A percentile compares a stretch with the other conserved stretches of the same genome.
phyloP scores from a whole-genome alignment of 768 basidiomycete species.

The Mycena latifolia region DNA sequence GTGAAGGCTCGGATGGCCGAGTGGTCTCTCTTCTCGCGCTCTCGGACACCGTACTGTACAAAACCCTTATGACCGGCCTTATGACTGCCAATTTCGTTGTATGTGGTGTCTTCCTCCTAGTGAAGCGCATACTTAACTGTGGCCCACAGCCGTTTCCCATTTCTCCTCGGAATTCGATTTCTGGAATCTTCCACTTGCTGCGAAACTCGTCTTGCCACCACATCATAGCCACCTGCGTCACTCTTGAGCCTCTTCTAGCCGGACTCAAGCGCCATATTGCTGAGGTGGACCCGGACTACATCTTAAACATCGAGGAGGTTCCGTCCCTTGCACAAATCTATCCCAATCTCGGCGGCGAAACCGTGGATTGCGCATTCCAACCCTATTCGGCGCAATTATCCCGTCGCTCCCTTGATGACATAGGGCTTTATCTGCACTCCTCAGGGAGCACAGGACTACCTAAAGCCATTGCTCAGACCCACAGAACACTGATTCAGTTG shows the following conservation, averaged over 20 bases:
- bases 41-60: constrained; percentile 44
- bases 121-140: not conserved
- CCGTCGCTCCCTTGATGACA: not conserved
- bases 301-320: constrained; percentile 10
- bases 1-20: constrained; percentile 36
- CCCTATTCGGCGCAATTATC: not conserved
- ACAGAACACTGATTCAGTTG: constrained; percentile 45
- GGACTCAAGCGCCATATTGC: not conserved
- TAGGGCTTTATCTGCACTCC: constrained; percentile 45
- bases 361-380: not conserved
- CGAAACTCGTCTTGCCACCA: constrained; percentile 45
- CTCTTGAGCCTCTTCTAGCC: constrained; percentile 37
- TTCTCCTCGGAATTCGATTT: constrained; percentile 50
- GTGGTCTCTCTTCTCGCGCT: constrained; percentile 49
- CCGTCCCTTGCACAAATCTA: constrained; percentile 31
- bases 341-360: constrained; percentile 43
- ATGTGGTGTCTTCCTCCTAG: constrained; percentile 32
- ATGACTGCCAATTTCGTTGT: constrained; percentile 45
- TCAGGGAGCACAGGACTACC: constrained; percentile 64
- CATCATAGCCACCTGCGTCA: constrained; percentile 45
- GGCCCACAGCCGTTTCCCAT: constrained; percentile 49
- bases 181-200: constrained; percentile 49
- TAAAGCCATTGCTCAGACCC: constrained; percentile 53
- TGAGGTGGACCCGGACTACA: not conserved
- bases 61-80: constrained; percentile 43